A percentile compares a stretch with the other conserved stretches of the same genome.
Evolutionary conservation across 148 eudicot species (phyloP).

Genomic region (Nyssa sinensis): DNA sequence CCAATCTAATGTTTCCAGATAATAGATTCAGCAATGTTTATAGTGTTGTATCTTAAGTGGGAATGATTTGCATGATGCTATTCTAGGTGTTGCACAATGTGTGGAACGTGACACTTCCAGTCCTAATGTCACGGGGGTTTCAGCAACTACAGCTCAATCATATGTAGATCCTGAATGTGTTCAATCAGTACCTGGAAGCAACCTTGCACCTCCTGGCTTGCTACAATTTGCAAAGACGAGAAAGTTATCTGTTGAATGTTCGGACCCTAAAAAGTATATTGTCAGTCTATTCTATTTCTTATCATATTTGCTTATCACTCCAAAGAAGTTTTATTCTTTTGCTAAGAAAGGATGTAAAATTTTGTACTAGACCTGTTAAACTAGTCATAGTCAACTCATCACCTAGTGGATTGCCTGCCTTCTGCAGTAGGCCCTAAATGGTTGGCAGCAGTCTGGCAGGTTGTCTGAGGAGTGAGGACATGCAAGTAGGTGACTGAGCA

Average conservation of each 20-base stretch:
- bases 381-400: not conserved
- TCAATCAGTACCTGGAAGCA: conserved; percentile 62
- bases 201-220: conserved; percentile 53
- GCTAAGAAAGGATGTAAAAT: not conserved
- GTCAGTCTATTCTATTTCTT: conserved; percentile 5
- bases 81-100: conserved; percentile 34
- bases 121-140: conserved; percentile 27
- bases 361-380: not conserved
- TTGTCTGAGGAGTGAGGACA: not conserved
- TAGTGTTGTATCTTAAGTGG: conserved; percentile 34
- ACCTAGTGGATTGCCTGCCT: not conserved
- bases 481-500: not conserved
- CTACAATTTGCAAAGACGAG: conserved; percentile 87
- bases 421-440: not conserved
- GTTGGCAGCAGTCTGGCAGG: not conserved
- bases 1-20: not conserved
- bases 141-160: conserved; percentile 52
- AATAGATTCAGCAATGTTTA: not conserved
- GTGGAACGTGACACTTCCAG: conserved; percentile 33
- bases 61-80: conserved; percentile 34
- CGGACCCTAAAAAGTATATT: conserved; percentile 70
- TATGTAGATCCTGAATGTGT: conserved; percentile 74
- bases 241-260: conserved; percentile 72
- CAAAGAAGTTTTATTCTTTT: not conserved
- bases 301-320: not conserved